Conservation (phyloP, 345 rosid genomes). For the thale cress (Arabidopsis thaliana) region DNA sequence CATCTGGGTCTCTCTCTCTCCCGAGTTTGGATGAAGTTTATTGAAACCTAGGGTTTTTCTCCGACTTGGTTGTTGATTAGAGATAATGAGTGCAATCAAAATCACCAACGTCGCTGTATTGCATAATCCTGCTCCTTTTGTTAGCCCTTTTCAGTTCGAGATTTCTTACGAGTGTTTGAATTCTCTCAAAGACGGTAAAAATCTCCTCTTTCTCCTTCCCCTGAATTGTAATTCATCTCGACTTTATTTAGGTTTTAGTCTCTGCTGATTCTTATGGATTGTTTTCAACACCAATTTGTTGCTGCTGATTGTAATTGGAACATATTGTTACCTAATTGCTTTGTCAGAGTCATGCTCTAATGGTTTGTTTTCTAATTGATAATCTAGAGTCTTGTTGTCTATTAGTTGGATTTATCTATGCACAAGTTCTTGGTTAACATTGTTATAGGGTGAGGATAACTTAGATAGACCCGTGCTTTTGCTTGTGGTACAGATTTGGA, state of each 20-base stretch:
- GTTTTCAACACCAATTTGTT: neutral
- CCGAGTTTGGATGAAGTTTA: slow-evolving; percentile 36
- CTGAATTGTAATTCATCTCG: neutral
- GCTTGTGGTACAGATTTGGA: slow-evolving; percentile 66
- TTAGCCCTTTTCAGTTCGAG: slow-evolving; percentile 93
- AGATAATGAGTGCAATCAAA: slow-evolving; percentile 86
- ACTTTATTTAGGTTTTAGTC: neutral
- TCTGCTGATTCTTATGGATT: slow-evolving; percentile 1
- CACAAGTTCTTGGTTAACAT: neutral
- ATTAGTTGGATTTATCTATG: slow-evolving; percentile 12
- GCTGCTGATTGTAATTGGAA: neutral
- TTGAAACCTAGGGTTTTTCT: slow-evolving; percentile 42
- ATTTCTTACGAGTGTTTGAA: slow-evolving; percentile 96
- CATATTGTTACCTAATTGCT: neutral
- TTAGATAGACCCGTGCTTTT: neutral
- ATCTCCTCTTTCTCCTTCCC: neutral
- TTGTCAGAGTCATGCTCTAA: neutral
- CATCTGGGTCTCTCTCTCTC: slow-evolving; percentile 17
- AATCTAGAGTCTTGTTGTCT: neutral
- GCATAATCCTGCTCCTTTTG: slow-evolving; percentile 90
- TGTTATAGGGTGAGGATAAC: too few species aligned
- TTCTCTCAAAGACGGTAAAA: slow-evolving; percentile 90
- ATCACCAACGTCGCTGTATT: slow-evolving; percentile 88
- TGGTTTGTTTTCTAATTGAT: too few species aligned
- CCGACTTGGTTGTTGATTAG: neutral